Conservation (phyloP, 225 moss, liverwort and hornwort species). For the Marchantia paleacea region DNA sequence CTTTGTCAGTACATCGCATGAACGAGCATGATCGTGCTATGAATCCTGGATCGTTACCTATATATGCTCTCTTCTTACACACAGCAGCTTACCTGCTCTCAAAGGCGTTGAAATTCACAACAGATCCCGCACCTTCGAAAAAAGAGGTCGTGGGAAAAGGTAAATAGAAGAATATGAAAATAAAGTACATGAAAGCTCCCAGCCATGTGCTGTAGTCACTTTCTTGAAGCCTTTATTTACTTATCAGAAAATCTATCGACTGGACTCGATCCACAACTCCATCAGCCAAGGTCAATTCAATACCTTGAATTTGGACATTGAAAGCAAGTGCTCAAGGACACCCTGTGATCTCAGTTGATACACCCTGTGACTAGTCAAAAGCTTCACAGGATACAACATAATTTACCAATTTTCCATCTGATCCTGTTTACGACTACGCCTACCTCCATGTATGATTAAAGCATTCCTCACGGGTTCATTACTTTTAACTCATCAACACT, state of each 20-base stretch:
- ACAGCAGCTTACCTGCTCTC: slow-evolving; percentile 5
- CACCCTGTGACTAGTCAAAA: not conserved
- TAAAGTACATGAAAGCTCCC: not conserved
- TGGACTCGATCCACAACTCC: not conserved
- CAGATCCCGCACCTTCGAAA: not conserved
- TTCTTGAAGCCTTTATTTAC: not conserved
- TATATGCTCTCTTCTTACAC: not conserved
- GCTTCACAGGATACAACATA: not conserved
- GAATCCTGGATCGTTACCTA: not conserved
- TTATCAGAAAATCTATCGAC: not conserved
- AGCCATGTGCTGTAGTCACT: not conserved
- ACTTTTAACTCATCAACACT: not conserved
- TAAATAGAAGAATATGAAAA: not conserved
- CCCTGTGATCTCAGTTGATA: not conserved
- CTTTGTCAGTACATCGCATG: not conserved
- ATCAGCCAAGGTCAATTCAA: not conserved
- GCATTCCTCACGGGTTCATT: not conserved
- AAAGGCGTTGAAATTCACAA: not conserved
- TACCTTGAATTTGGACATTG: not conserved
- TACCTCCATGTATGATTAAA: not conserved
- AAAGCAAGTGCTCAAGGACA: not conserved
- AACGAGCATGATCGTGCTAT: not conserved
- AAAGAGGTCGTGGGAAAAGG: not conserved
- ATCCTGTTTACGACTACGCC: not conserved
- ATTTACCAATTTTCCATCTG: not conserved